phyloP scores from a whole-genome alignment of 1,284 basidiomycete genomes.

The Cutaneotrichosporon mucoides region DNA sequence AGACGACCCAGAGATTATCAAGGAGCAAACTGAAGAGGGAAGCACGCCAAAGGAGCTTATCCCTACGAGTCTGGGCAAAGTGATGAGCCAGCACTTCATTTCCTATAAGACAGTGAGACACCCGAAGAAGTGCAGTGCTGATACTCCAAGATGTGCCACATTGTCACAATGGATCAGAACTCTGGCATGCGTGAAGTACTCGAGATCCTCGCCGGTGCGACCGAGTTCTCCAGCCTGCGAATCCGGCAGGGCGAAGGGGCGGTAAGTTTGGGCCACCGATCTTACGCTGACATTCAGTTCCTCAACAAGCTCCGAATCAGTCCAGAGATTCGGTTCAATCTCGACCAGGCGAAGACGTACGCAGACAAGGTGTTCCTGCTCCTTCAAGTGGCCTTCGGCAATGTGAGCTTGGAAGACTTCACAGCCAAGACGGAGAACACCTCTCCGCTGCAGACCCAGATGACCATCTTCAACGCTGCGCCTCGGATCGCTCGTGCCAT shows the following conservation, averaged over 20 bases:
- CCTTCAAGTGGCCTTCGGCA: constrained; percentile 40
- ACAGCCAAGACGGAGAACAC: constrained; percentile 26
- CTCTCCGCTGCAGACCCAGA: constrained; percentile 26
- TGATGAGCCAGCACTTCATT: constrained; percentile 33
- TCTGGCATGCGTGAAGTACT: constrained; percentile 25
- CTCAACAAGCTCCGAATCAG: constrained; percentile 34
- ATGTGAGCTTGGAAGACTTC: constrained; percentile 31
- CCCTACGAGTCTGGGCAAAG: constrained; percentile 24
- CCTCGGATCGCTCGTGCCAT: constrained; percentile 42
- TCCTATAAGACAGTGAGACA: constrained; percentile 17
- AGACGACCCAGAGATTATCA: not conserved
- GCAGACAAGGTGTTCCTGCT: constrained; percentile 47
- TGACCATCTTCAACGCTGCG: constrained; percentile 35
- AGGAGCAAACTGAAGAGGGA: constrained; percentile 43
- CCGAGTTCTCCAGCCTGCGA: constrained; percentile 38
- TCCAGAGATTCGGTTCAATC: constrained; percentile 31
- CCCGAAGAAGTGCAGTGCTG: not conserved
- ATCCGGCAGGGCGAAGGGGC: constrained; percentile 40
- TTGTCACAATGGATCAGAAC: constrained; percentile 21
- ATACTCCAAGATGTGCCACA: constrained; percentile 23
- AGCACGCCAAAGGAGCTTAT: not conserved
- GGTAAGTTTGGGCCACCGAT: constrained; percentile 14
- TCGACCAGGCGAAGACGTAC: constrained; percentile 31
- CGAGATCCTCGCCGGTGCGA: constrained; percentile 24
- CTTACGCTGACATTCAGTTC: constrained; percentile 18